Percentiles rank a stretch among this genome's conserved stretches.
Evolutionary conservation across 805 yeast species (phyloP).

Genomic region (Candida takata): DNA sequence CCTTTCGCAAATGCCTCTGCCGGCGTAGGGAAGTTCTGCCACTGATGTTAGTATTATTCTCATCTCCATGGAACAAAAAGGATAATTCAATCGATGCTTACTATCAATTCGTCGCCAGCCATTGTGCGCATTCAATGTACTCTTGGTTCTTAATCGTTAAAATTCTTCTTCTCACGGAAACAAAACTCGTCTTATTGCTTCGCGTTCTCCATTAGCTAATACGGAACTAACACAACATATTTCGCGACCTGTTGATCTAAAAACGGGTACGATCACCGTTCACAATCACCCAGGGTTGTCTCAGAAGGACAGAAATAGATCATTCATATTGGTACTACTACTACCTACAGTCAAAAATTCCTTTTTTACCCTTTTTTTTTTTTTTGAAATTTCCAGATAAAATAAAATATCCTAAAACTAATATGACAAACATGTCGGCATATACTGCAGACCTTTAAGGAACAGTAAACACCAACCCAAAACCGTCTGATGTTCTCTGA

Average conservation of each 20-base stretch:
- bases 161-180: too few species aligned
- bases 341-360: background rate
- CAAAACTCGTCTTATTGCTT: too few species aligned
- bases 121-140: too few species aligned
- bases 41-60: constrained; percentile 3
- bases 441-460: background rate
- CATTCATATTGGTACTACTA: background rate
- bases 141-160: too few species aligned
- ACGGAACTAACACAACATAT: too few species aligned
- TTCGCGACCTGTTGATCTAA: too few species aligned
- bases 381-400: constrained; percentile 1
- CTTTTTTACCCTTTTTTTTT: constrained; percentile 1
- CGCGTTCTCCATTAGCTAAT: too few species aligned
- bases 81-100: constrained; percentile 5
- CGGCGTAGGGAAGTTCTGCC: constrained; percentile 25
- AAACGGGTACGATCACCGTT: too few species aligned
- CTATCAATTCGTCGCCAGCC: constrained; percentile 25
- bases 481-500: too few species aligned
- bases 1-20: constrained; percentile 24
- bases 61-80: background rate
- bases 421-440: background rate
- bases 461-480: too few species aligned
- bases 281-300: too few species aligned
- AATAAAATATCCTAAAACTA: constrained; percentile 1
- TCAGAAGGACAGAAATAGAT: background rate